A percentile compares a stretch with the other conserved stretches of the same genome.
These are phyloP conservation scores for Davidsoniella australis DNA, from an alignment of 2,329 filamentous ascomycete genomes.

Conservation along the genomic window DNA sequence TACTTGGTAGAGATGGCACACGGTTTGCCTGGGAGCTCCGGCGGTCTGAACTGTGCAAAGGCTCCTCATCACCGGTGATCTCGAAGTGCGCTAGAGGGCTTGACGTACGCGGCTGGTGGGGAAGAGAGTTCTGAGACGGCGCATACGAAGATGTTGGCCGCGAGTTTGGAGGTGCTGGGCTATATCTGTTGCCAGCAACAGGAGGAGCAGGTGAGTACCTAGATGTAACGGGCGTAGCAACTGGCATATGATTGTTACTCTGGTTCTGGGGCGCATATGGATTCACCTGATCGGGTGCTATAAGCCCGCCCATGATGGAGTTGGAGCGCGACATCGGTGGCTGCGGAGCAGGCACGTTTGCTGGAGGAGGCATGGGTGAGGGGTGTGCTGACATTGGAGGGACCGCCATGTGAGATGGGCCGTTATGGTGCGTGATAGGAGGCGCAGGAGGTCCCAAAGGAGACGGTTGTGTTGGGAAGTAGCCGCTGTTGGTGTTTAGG, in stretches of 20 bases:
- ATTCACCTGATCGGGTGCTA: slow-evolving; percentile 33
- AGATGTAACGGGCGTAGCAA: slow-evolving; percentile 21
- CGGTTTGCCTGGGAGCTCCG: slow-evolving; percentile 35
- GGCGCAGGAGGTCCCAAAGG: slow-evolving; percentile 16
- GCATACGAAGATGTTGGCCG: slow-evolving; percentile 28
- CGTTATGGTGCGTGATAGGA: not conserved
- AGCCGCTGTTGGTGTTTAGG: slow-evolving; percentile 16
- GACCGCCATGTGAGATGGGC: not conserved
- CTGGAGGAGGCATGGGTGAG: slow-evolving; percentile 14
- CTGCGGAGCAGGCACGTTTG: slow-evolving; percentile 13
- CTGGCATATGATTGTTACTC: slow-evolving; percentile 16
- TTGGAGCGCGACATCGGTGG: slow-evolving; percentile 9
- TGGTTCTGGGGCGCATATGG: slow-evolving; percentile 28
- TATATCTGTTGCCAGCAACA: slow-evolving; percentile 31
- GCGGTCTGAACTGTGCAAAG: slow-evolving; percentile 22
- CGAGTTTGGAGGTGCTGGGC: slow-evolving; percentile 26
- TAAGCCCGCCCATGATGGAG: slow-evolving; percentile 21
- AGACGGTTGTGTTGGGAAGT: slow-evolving; percentile 13
- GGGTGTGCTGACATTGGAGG: slow-evolving; percentile 9
- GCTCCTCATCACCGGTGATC: slow-evolving; percentile 26
- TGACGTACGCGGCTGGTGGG: slow-evolving; percentile 46
- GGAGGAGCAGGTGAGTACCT: slow-evolving; percentile 46
- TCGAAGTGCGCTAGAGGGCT: slow-evolving; percentile 51
- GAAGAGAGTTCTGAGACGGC: slow-evolving; percentile 29
- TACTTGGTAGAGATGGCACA: slow-evolving; percentile 41